Conservation (phyloP, 345 rosid species). For the Populus euphratica region DNA sequence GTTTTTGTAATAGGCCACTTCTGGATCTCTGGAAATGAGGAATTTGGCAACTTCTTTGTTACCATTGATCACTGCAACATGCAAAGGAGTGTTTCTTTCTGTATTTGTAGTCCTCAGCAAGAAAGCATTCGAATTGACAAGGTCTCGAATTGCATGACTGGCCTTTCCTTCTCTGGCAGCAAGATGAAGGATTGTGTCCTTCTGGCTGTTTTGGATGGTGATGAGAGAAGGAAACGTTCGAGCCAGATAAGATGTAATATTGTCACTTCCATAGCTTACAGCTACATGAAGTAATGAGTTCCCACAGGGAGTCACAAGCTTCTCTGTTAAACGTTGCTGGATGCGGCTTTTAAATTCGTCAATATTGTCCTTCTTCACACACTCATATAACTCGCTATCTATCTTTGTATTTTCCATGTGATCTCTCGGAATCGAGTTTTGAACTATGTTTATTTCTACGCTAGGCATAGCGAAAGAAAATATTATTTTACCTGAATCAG, state of each 20-base stretch:
- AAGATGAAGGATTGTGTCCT: background rate
- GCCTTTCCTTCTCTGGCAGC: background rate
- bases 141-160: too few relatives aligned
- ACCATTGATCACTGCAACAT: background rate
- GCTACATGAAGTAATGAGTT: background rate
- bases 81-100: constrained; percentile 3
- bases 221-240: background rate
- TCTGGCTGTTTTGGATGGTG: too few relatives aligned
- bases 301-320: background rate
- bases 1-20: background rate
- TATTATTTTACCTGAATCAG: too few relatives aligned
- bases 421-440: too few relatives aligned
- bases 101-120: background rate
- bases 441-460: background rate
- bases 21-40: background rate
- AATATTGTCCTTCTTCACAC: background rate
- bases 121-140: background rate
- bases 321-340: background rate
- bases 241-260: background rate
- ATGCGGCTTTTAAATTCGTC: too few relatives aligned
- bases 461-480: background rate
- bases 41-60: background rate
- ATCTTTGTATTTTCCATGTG: background rate
- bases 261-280: background rate
- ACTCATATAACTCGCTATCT: background rate